These are phyloP conservation scores for Vanrija sp. DNA, from an alignment of 1,284 basidiomycete species.

Conservation along the genomic window DNA sequence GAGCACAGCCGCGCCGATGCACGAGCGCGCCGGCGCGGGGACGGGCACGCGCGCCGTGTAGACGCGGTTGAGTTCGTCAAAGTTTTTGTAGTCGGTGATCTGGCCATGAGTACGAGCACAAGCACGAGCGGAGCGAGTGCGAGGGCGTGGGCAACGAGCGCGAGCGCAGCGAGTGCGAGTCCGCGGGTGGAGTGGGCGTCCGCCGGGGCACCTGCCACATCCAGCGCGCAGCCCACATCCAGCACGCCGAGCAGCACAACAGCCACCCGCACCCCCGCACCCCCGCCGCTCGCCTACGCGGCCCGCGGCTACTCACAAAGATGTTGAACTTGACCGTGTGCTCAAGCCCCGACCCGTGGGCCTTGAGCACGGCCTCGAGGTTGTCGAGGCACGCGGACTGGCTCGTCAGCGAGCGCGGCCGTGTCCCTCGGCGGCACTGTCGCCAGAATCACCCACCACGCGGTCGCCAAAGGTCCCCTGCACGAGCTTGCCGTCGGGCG, in stretches of 20 bases:
- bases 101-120: constrained; percentile 14
- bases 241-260: no score
- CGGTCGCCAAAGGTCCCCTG: constrained; percentile 57
- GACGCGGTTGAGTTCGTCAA: constrained; percentile 27
- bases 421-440: no score
- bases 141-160: background rate
- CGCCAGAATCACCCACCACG: constrained; percentile 49
- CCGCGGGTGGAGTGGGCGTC: no score
- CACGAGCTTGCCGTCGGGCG: constrained; percentile 54
- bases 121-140: no score
- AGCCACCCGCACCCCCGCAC: background rate
- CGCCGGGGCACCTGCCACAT: no score
- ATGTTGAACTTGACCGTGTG: constrained; percentile 62
- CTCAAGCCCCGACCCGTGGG: constrained; percentile 58
- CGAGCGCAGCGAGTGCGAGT: background rate
- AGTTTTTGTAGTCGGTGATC: constrained; percentile 34
- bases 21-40: constrained; percentile 60
- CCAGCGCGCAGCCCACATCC: no score
- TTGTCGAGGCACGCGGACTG: constrained; percentile 60
- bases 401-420: background rate
- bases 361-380: constrained; percentile 58
- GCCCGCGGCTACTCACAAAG: constrained; percentile 51
- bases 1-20: constrained; percentile 58
- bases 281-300: no score
- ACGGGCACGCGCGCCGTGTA: constrained; percentile 26